Evolutionary conservation across 306 rosid genomes (phyloP).

Genomic region (Cotoneaster glaucophyllus): DNA sequence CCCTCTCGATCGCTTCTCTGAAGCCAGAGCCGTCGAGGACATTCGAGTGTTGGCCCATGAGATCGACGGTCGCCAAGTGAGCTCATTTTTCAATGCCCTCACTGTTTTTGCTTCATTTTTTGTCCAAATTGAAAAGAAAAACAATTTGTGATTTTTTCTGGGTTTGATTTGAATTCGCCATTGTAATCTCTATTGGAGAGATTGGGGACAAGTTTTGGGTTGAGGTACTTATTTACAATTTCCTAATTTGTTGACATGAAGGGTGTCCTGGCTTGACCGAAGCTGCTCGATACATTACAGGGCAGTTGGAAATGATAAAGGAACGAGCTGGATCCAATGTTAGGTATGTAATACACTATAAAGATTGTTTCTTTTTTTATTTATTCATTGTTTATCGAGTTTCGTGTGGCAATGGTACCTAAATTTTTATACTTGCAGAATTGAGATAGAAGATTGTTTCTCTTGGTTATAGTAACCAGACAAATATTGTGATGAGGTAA

Average conservation of each 20-base stretch:
- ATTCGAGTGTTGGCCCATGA: slow-evolving; percentile 63
- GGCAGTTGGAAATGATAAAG: slow-evolving; percentile 58
- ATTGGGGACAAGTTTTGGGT: background rate
- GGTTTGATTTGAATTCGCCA: background rate
- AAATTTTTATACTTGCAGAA: slow-evolving; percentile 36
- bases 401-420: slow-evolving; percentile 10
- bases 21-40: slow-evolving; percentile 68
- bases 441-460: slow-evolving; percentile 92
- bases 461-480: slow-evolving; percentile 68
- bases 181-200: background rate
- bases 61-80: slow-evolving; percentile 86
- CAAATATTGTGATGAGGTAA: slow-evolving; percentile 76
- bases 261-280: slow-evolving; percentile 79
- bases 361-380: background rate
- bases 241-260: slow-evolving; percentile 47
- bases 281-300: slow-evolving; percentile 70
- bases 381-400: background rate
- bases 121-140: background rate
- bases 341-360: slow-evolving; percentile 34
- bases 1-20: slow-evolving; percentile 79
- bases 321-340: slow-evolving; percentile 55
- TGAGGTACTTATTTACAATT: slow-evolving; percentile 18
- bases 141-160: background rate
- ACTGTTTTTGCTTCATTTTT: background rate
- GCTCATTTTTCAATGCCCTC: background rate